Base-by-base conservation (phyloP, 106 monocot species). In the Allium sativum region DNA sequence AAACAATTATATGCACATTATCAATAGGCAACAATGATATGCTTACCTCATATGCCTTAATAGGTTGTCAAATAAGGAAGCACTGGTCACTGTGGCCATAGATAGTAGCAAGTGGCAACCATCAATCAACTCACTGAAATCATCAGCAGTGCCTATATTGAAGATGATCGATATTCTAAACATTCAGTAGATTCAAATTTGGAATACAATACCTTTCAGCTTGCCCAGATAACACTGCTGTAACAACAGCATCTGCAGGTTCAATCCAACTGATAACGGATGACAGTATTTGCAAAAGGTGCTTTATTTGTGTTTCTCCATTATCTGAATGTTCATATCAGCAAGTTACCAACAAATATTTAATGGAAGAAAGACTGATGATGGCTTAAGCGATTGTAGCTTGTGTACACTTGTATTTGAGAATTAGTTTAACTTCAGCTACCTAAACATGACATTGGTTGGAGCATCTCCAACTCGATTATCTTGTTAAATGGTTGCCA, bases 61-160 rank as follows among this genome's bases (percentile, higher is more conserved):
- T 22, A 98, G 78, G 67, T 83, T 83, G 62, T 98, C 82, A 74
- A 98, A 98, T 12, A 85, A 65, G 40, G 16, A 12, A 6, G 76
- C 71, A 53, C 50, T 75, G 14, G 78, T 88, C 22, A 98, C 56
- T 61, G 80, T 82, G 52, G 85, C 91, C 22, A 98, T 74, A 56
- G 96, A 92, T 70, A 98, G 88, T 65, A 98, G 73, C 51, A 65
- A 77, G 70, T 91, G 96, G 68, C 91, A 98, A 66, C 84, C 96
- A 74, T 98, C 96, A 61, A 91, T 56, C 50, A 98, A 71, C 72
- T 98, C 96, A 73, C 91, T 96, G 70, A 12, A 72, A 12, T 72
- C 31, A 31, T 0, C 1, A 31, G 31, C 31, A 31, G 5, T 31
- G 31, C 31, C 31, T 31, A 31, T 31, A 31, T 31, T 31, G 31